Percentiles rank a stretch among this genome's conserved stretches.
Evolutionary conservation across 192 early-diverging fungal species (phyloP).

Genomic region (Anaeromyces robustus): DNA sequence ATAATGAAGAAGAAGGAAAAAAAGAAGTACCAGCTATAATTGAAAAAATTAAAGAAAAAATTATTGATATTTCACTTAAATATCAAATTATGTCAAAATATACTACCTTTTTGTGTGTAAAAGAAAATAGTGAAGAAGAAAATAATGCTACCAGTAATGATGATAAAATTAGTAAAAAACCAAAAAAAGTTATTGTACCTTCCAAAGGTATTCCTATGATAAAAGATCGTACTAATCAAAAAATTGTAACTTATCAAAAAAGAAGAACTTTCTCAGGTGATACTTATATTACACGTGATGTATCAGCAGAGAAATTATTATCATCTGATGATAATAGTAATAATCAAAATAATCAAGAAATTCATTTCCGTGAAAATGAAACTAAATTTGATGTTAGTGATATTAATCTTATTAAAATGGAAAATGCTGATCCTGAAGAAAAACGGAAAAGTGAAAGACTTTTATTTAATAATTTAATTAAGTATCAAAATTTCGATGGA

Average conservation of each 20-base stretch:
- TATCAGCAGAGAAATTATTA: too few relatives aligned
- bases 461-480: neutral
- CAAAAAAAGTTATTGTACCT: neutral
- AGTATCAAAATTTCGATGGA: neutral
- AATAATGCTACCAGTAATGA: neutral
- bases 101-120: slow-evolving; percentile 6
- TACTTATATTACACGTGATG: neutral
- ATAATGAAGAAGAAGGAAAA: neutral
- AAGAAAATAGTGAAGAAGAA: slow-evolving; percentile 4
- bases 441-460: neutral
- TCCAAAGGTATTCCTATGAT: neutral
- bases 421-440: neutral
- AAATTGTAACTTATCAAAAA: slow-evolving; percentile 2
- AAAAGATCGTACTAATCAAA: slow-evolving; percentile 20
- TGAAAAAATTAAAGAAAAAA: neutral
- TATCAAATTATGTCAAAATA: neutral
- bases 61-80: neutral
- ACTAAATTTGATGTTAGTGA: neutral
- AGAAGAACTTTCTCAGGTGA: neutral
- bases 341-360: slow-evolving; percentile 1
- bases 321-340: slow-evolving; percentile 6
- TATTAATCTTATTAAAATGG: neutral
- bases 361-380: neutral
- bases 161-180: neutral
- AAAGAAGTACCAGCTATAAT: neutral